Evolutionary conservation across 2,329 filamentous ascomycete species (phyloP).

Genomic region (Cladophialophora exuberans): DNA sequence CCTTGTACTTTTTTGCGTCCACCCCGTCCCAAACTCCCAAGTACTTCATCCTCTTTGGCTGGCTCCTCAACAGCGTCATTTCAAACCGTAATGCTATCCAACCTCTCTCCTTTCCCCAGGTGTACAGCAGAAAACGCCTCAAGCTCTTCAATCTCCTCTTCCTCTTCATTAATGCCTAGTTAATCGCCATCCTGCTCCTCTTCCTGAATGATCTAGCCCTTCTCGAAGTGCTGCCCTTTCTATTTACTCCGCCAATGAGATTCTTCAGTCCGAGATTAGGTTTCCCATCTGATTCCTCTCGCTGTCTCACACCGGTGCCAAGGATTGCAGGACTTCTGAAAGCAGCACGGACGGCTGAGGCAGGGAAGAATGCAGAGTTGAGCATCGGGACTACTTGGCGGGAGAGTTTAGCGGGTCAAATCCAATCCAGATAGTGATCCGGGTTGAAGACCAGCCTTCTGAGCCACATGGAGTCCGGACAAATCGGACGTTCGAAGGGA

Average conservation of each 20-base stretch:
- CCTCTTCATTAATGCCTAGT: slow-evolving; percentile 42
- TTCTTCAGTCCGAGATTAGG: slow-evolving; percentile 28
- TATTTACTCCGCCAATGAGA: slow-evolving; percentile 28
- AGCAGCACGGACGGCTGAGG: slow-evolving; percentile 31
- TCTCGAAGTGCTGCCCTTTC: slow-evolving; percentile 41
- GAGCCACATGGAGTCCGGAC: slow-evolving; percentile 59
- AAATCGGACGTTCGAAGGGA: slow-evolving; percentile 84
- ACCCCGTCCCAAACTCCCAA: too few relatives aligned
- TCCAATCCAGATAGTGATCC: slow-evolving; percentile 20
- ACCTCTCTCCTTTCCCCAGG: slow-evolving; percentile 31
- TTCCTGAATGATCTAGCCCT: slow-evolving; percentile 43
- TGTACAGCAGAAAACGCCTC: slow-evolving; percentile 32
- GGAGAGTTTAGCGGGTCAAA: slow-evolving; percentile 8
- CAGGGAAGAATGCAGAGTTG: slow-evolving; percentile 42
- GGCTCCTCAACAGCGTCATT: slow-evolving; percentile 27
- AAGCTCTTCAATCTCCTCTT: slow-evolving; percentile 33
- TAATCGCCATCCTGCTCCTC: slow-evolving; percentile 45
- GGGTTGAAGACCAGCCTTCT: slow-evolving; percentile 10
- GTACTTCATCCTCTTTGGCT: background rate
- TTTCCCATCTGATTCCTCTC: slow-evolving; percentile 36
- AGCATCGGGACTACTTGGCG: slow-evolving; percentile 43
- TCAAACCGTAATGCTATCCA: slow-evolving; percentile 34
- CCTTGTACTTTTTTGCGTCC: too few relatives aligned
- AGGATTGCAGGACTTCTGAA: slow-evolving; percentile 40
- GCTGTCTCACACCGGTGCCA: slow-evolving; percentile 24